Evolutionary conservation across 1,284 basidiomycete species (phyloP), one percentile per base, ranked within the genome.

Genomic region (Exsudoporus floridanus): DNA sequence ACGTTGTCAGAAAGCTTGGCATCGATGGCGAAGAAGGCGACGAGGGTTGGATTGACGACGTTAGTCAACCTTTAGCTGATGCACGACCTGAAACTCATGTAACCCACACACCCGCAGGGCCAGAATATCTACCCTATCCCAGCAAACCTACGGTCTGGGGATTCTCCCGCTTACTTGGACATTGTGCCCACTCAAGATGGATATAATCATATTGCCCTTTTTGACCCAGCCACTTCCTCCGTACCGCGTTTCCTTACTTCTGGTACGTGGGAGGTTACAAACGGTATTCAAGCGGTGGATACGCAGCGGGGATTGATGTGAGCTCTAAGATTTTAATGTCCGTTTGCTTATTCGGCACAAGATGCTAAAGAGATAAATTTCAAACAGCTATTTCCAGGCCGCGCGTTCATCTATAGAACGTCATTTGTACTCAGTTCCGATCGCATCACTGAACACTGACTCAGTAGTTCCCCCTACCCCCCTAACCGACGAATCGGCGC

Each of bases 221-320:
- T 94, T 74, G 86, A 81, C 54, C 87, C 92, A 2, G 81, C 88
- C 3, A 81, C 80, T 58, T 77, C 86, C 14, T 73, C 74, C 25
- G 79, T 76, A 0, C 93, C 94, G 2, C 77, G 75, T 31, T 98
- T 93, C 77, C 74, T 98, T 31, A 98, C 96, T 0, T 76, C 74
- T 2, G 96, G 95, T 0, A 68, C 83, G 30, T 98, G 94, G 94
- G 96, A 99, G 70, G 90, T 98, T 5, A 86, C 85, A 7, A 80
- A 78, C 18, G 78, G 77, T 6, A 86, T 98, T 51, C 73, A 82
- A 49, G 88, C 82, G 2, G 82, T 97, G 18, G 88, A 97, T 67
- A 62, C 76, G 4, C 73, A 79, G 41, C 81, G 81, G 33, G 80
- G 83, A 35, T 67, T 89, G 35, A 85, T 94, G 88, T 95, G 67